Conservation (phyloP, 257 asterid species). For the Asclepias syriaca region DNA sequence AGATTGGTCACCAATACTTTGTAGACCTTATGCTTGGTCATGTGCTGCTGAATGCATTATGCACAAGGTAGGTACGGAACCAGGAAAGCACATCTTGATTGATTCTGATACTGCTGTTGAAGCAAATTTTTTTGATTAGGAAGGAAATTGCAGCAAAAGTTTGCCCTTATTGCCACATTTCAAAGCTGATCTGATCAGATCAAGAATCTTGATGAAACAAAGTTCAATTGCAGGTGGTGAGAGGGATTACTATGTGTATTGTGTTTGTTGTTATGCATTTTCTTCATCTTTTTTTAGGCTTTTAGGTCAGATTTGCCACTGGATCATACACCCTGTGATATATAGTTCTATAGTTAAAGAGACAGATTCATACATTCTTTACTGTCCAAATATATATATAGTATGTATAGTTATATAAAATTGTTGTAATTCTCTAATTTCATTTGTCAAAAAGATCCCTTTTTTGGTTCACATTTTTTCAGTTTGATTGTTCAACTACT, state of each 20-base stretch:
- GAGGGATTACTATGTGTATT: neutral
- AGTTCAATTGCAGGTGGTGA: neutral
- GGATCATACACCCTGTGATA: conserved; percentile 4
- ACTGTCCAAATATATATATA: conserved; percentile 5
- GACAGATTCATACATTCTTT: conserved; percentile 10
- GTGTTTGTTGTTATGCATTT: neutral
- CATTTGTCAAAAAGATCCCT: conserved; percentile 1
- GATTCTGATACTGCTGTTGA: neutral
- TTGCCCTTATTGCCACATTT: neutral
- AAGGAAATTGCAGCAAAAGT: neutral
- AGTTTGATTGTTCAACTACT: conserved; percentile 7
- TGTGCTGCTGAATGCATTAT: conserved; percentile 56
- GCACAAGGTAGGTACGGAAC: conserved; percentile 22
- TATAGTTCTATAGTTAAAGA: neutral
- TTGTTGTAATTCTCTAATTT: neutral
- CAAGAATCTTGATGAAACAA: conserved; percentile 6
- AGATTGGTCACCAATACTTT: conserved; percentile 84
- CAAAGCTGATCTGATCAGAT: neutral
- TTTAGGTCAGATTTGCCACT: neutral
- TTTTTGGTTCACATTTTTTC: neutral
- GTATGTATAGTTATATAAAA: neutral
- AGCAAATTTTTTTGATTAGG: neutral
- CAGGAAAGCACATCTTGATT: neutral
- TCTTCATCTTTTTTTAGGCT: conserved; percentile 4
- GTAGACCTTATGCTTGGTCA: conserved; percentile 94